Conservation (phyloP, 2,329 filamentous ascomycete species). For the Celoporthe dispersa region DNA sequence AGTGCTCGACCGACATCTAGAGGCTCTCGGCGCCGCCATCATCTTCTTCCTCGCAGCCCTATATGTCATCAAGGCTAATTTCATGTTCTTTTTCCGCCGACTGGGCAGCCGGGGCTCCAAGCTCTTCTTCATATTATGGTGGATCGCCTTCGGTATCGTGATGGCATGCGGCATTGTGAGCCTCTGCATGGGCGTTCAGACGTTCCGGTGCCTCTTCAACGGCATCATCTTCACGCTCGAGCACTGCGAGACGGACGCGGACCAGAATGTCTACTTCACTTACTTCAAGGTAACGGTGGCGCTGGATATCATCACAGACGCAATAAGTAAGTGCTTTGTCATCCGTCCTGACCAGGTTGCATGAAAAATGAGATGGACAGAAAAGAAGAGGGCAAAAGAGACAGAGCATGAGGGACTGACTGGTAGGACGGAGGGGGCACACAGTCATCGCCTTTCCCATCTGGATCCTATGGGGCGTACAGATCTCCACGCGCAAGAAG, state of each 20-base stretch:
- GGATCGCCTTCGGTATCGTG: slow-evolving; percentile 21
- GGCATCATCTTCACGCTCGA: slow-evolving; percentile 19
- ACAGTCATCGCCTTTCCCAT: slow-evolving; percentile 28
- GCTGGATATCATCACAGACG: slow-evolving; percentile 22
- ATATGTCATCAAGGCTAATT: slow-evolving; percentile 29
- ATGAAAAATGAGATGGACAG: not conserved
- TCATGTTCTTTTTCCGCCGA: slow-evolving; percentile 28
- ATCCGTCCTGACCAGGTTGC: not conserved
- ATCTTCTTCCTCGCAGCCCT: slow-evolving; percentile 26
- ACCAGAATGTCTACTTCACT: slow-evolving; percentile 26
- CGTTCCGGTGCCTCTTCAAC: slow-evolving; percentile 27
- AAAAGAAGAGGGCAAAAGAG: not conserved
- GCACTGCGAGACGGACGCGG: slow-evolving; percentile 19
- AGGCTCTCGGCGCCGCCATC: slow-evolving; percentile 22
- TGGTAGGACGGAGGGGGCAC: not conserved
- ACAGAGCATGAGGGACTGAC: not conserved
- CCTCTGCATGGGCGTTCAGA: slow-evolving; percentile 24
- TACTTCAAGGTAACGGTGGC: slow-evolving; percentile 28
- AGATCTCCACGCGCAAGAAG: slow-evolving; percentile 25
- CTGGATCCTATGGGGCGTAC: slow-evolving; percentile 29
- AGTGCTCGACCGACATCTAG: not conserved
- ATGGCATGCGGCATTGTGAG: slow-evolving; percentile 22
- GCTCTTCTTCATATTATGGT: slow-evolving; percentile 22
- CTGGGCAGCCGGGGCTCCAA: slow-evolving; percentile 16
- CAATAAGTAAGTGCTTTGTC: slow-evolving; percentile 7